Percentiles rank a stretch among this genome's conserved stretches.
phyloP scores from a whole-genome alignment of 768 basidiomycete genomes.

The Antrodiella citrinella region DNA sequence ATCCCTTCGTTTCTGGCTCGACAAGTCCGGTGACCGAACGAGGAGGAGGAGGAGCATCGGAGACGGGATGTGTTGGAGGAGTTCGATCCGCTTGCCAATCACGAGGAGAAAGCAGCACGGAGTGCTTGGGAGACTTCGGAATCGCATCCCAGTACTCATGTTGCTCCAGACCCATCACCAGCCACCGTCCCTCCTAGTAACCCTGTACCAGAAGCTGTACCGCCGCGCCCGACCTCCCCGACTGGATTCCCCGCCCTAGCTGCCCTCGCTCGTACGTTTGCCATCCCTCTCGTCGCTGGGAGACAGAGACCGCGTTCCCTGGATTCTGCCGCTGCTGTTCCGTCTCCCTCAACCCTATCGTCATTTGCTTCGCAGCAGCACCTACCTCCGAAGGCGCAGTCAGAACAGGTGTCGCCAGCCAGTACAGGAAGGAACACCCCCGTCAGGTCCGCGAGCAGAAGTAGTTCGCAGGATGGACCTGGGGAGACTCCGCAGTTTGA shows the following conservation, averaged over 20 bases:
- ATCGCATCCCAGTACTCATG: slow-evolving; percentile 46
- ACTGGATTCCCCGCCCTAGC: slow-evolving; percentile 57
- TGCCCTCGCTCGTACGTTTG: slow-evolving; percentile 57
- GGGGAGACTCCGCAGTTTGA: slow-evolving; percentile 57
- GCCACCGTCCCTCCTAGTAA: background rate
- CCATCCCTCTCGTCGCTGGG: slow-evolving; percentile 34
- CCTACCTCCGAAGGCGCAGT: slow-evolving; percentile 7
- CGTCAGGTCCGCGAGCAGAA: background rate
- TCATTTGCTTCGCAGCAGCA: slow-evolving; percentile 45
- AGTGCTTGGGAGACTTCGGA: slow-evolving; percentile 60
- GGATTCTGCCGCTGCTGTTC: slow-evolving; percentile 50
- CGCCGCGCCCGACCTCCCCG: slow-evolving; percentile 25
- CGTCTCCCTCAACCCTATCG: slow-evolving; percentile 48
- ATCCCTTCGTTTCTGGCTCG: background rate
- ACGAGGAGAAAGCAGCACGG: slow-evolving; percentile 50
- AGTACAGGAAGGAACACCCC: slow-evolving; percentile 15
- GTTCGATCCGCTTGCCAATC: slow-evolving; percentile 60
- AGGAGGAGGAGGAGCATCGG: slow-evolving; percentile 8
- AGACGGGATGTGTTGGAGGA: slow-evolving; percentile 39
- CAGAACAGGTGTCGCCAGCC: background rate
- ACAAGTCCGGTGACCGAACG: background rate
- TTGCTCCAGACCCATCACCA: background rate
- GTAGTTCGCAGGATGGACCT: slow-evolving; percentile 8
- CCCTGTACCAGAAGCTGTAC: background rate
- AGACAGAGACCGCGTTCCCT: slow-evolving; percentile 51